Base-by-base conservation (phyloP, 257 asterid species). In the Solanum chaucha region DNA sequence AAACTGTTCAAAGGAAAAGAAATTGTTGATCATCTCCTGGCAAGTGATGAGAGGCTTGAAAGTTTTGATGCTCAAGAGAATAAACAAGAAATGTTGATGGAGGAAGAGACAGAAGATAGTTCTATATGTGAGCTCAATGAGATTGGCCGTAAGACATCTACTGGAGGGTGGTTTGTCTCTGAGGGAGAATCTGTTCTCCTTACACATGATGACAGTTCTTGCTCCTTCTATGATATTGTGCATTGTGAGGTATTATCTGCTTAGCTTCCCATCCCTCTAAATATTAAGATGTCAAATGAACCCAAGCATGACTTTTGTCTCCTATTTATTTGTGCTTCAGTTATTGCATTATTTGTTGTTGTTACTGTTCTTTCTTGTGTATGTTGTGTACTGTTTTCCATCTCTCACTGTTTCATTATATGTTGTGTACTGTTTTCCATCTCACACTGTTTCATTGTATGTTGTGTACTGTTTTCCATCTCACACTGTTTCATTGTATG, bases 121-220 rank as follows among this genome's bases (percentile, higher is more conserved):
- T 70, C 85, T 48, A 88, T 84, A 28, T 84, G 75, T 85, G 87
- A 92, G 77, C 86, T 93, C 88, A 92, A 85, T 84, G 95, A 91
- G 71, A 95, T 96, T 44, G 97, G 99, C 46, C 48, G 89, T 75
- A 95, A 94, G 88, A 88, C 95, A 73, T 90, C 98, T 41, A 95
- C 98, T 6, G 95, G 95, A 88, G 99, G 99, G 73, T 96, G 99
- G 99, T 95, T 96, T 89, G 98, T 96, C 55, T 95, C 98, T 0
- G 98, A 94, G 90, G 99, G 98, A 88, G 98, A 96, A 88, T 91
- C 96, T 24, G 96, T 91, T 65, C 94, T 96, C 86, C 97, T 96
- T 34, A 92, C 94, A 75, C 98, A 94, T 73, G 93, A 90, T 81
- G 98, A 95, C 89, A 95, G 98, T 28, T 94, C 95, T 4, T 96